These are phyloP conservation scores for Haplosporangium sp. DNA, from an alignment of 371 early-diverging fungal species.

Conservation along the genomic window DNA sequence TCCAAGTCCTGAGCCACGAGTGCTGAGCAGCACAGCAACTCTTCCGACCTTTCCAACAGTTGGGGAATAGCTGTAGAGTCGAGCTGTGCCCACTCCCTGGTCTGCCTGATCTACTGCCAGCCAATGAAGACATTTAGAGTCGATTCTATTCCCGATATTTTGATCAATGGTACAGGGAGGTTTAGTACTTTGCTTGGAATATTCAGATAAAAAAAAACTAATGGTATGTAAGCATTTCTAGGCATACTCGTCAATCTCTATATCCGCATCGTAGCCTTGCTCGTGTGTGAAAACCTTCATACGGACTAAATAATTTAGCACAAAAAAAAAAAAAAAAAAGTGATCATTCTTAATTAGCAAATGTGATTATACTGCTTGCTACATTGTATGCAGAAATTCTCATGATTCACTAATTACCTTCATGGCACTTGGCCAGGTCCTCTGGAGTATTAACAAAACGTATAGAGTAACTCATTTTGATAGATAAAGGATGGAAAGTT, in stretches of 20 bases:
- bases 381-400: no score
- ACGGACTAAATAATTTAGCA: conserved; percentile 25
- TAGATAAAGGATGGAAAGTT: background rate
- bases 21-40: conserved; percentile 42
- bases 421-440: conserved; percentile 41
- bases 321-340: no score
- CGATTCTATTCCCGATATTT: conserved; percentile 26
- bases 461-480: conserved; percentile 27
- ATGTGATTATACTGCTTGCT: no score
- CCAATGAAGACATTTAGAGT: conserved; percentile 51
- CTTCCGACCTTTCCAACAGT: conserved; percentile 49
- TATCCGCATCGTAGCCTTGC: conserved; percentile 40
- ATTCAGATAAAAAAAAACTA: no score
- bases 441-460: conserved; percentile 40
- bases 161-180: background rate
- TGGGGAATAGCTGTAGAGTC: conserved; percentile 35
- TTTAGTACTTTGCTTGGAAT: background rate
- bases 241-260: conserved; percentile 53
- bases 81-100: conserved; percentile 37
- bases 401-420: conserved; percentile 17
- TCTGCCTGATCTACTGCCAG: conserved; percentile 31
- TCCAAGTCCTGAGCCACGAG: conserved; percentile 52
- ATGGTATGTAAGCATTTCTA: background rate
- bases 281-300: conserved; percentile 47
- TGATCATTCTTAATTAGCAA: no score